phyloP scores from a whole-genome alignment of 1,284 basidiomycete genomes.

The Ustilago curta region DNA sequence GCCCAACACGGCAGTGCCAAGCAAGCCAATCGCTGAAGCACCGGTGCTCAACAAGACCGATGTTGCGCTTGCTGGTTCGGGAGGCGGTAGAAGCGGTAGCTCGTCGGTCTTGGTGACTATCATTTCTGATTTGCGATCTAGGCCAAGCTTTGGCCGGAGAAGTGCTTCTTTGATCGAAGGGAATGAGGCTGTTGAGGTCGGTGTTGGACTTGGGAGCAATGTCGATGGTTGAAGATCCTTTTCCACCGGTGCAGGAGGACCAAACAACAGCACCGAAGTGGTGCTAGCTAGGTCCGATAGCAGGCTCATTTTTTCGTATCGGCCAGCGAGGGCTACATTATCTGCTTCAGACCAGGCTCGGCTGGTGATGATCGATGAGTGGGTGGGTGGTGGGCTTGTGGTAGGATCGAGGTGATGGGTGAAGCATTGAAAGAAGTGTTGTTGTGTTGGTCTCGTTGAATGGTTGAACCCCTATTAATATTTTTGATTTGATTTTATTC shows the following conservation, averaged over 20 bases:
- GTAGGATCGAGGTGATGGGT: background rate
- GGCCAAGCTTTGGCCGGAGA: conserved; percentile 17
- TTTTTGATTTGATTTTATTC: background rate
- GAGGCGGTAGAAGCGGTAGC: conserved; percentile 15
- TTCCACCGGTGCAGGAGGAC: conserved; percentile 24
- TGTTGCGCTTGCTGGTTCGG: conserved; percentile 9
- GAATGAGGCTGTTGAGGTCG: background rate
- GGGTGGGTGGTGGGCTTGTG: background rate
- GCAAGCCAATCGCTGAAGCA: conserved; percentile 23
- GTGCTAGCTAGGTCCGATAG: conserved; percentile 17
- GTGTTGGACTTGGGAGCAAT: background rate
- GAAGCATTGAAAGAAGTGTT: conserved; percentile 3
- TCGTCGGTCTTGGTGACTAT: conserved; percentile 3
- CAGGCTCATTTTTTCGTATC: conserved; percentile 12
- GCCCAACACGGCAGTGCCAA: conserved; percentile 22
- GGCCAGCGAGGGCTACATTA: background rate
- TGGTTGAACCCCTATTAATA: conserved; percentile 1
- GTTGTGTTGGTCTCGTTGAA: conserved; percentile 10
- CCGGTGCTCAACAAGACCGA: conserved; percentile 15
- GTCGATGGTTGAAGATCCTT: conserved; percentile 21
- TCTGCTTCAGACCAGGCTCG: background rate
- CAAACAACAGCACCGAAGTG: conserved; percentile 27
- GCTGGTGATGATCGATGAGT: background rate
- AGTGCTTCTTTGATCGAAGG: conserved; percentile 12
- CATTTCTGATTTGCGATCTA: background rate